Evolutionary conservation across 352 stramenopile genomes (phyloP).

Genomic region (Phytophthora podocarpi): DNA sequence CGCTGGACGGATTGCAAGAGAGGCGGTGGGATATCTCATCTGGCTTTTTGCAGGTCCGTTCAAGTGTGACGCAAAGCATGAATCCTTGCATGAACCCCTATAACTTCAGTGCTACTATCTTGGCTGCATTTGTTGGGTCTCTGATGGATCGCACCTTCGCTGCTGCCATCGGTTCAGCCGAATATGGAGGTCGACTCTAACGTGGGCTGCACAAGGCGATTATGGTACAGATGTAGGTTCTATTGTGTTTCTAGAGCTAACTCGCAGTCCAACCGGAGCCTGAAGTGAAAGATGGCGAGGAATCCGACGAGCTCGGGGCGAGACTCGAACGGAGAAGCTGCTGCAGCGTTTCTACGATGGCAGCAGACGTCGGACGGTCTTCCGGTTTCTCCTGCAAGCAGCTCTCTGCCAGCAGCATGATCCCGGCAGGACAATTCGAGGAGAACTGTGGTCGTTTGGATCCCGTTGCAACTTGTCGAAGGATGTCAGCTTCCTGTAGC

Average conservation of each 20-base stretch:
- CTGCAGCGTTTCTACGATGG: slow-evolving; percentile 35
- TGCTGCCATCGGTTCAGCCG: background rate
- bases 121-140: background rate
- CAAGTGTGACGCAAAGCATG: too few relatives aligned
- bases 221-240: slow-evolving; percentile 9
- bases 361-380: slow-evolving; percentile 34
- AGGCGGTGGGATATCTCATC: slow-evolving; percentile 20
- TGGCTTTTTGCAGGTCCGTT: slow-evolving; percentile 12
- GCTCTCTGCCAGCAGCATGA: slow-evolving; percentile 42
- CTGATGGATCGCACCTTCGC: too few relatives aligned
- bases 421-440: slow-evolving; percentile 36
- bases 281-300: slow-evolving; percentile 21
- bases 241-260: slow-evolving; percentile 17
- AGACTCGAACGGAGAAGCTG: slow-evolving; percentile 25
- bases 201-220: too few relatives aligned
- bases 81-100: too few relatives aligned
- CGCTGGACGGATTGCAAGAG: slow-evolving; percentile 26
- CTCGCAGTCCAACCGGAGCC: slow-evolving; percentile 21
- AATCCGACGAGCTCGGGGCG: slow-evolving; percentile 19
- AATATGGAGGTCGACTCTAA: too few relatives aligned
- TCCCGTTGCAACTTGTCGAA: slow-evolving; percentile 50
- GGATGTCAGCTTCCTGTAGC: slow-evolving; percentile 50
- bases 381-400: slow-evolving; percentile 43
- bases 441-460: slow-evolving; percentile 51
- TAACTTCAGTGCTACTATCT: slow-evolving; percentile 29